Evolutionary conservation across 2,329 filamentous ascomycete genomes (phyloP), one percentile per base, ranked within the genome.

Genomic region (Pochonia chlamydosporia): DNA sequence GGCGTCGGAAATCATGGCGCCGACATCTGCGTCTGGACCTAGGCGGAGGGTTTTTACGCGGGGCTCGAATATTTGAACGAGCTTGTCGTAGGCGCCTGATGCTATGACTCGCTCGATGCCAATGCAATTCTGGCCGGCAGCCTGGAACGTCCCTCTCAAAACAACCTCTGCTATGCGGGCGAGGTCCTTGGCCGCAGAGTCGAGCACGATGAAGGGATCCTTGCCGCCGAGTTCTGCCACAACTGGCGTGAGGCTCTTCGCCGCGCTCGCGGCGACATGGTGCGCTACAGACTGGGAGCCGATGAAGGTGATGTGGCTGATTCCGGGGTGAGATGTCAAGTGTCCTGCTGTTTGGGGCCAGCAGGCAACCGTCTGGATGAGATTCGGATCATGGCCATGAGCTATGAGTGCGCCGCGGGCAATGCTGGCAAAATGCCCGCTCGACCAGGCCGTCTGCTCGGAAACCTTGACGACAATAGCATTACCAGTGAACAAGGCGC

Each of bases 81-180:
- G 78, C 47, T 74, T 73, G 52, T 86, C 75, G 70, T 97, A 95
- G n/a, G 71, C 73, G 2, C 89, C 84, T 14, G 87, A 78, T 21
- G 86, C 89, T 56, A 97, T 84, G 60, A 97, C 84, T 47, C 93
- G 87, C 71, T 99, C 93, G 56, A 96, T 92, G 47, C 93, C 93
- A 61, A 99, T 92, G 68, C 93, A 99, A 70, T 99, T 99, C 67
- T 99, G 93, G 1, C 93, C 93, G 14, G 90, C 85, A 44, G 90
- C 90, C 67, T 99, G 93, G 69, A 97, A 99, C 9, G 89, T 89
- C 44, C 92, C 93, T 45, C 93, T 83, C 70, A 99, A 84, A 52
- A 97, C 79, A 53, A 95, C 86, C 52, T 90, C 87, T 33, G 81
- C 79, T 43, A 97, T 84, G 36, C 86, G 81, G 4, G 79, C 69